Evolutionary conservation across 148 eudicot genomes (phyloP).

Genomic region (Fagopyrum esculentum): DNA sequence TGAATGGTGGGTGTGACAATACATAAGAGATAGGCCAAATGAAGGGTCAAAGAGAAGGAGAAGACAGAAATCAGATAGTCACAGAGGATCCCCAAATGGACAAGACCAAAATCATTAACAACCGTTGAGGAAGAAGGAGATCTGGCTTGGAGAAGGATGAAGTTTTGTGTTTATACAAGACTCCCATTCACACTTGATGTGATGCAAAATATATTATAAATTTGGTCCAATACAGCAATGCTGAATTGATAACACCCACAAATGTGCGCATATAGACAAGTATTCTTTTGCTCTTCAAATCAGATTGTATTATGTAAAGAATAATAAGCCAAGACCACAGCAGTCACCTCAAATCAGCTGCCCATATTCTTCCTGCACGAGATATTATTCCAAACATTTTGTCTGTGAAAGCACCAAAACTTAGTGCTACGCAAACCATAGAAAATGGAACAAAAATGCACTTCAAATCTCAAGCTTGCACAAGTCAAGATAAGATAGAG

Average conservation of each 20-base stretch:
- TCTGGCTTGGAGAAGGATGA: too few relatives aligned
- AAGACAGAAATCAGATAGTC: too few relatives aligned
- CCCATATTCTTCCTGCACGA: slow-evolving; percentile 10
- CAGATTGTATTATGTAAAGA: not conserved
- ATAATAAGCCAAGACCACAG: slow-evolving; percentile 11
- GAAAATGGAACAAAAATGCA: not conserved
- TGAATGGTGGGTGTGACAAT: too few relatives aligned
- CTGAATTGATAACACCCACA: not conserved
- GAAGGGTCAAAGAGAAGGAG: too few relatives aligned
- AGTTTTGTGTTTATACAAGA: too few relatives aligned
- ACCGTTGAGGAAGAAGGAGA: too few relatives aligned
- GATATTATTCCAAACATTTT: not conserved
- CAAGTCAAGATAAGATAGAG: too few relatives aligned
- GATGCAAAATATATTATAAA: too few relatives aligned
- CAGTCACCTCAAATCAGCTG: slow-evolving; percentile 12
- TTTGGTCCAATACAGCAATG: not conserved
- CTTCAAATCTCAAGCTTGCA: not conserved
- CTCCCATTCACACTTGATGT: too few relatives aligned
- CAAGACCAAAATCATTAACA: too few relatives aligned
- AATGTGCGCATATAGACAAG: not conserved
- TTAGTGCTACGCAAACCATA: not conserved
- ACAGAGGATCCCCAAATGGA: too few relatives aligned
- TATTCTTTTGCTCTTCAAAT: not conserved
- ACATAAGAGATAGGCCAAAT: too few relatives aligned
- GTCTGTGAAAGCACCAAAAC: not conserved